phyloP scores from a whole-genome alignment of 495 filamentous ascomycete genomes.

The Cairneyella variabilis region DNA sequence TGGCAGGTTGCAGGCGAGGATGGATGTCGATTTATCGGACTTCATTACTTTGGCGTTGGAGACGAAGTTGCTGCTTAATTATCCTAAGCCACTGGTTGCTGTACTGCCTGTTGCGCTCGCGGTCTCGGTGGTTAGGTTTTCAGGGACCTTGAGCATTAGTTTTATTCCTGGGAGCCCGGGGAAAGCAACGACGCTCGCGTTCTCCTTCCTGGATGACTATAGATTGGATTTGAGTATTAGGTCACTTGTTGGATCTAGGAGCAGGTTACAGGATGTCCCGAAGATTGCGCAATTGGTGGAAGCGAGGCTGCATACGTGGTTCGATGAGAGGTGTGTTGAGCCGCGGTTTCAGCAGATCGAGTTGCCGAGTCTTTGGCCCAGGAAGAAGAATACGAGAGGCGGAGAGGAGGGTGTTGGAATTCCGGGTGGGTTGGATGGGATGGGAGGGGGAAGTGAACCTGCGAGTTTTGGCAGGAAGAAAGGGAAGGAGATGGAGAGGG shows the following conservation, averaged over 20 bases:
- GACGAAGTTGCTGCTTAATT: conserved; percentile 91
- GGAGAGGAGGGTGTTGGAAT: conserved; percentile 36
- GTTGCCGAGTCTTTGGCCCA: conserved; percentile 88
- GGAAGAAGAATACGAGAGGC: conserved; percentile 77
- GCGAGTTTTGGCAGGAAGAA: conserved; percentile 34
- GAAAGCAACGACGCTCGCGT: conserved; percentile 75
- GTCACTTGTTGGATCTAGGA: conserved; percentile 86
- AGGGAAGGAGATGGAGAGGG: conserved; percentile 45
- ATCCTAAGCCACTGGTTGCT: conserved; percentile 81
- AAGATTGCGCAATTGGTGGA: conserved; percentile 97
- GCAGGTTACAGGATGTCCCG: conserved; percentile 88
- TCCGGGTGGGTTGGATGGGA: too few relatives aligned
- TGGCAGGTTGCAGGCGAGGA: conserved; percentile 78
- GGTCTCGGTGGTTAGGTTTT: conserved; percentile 89
- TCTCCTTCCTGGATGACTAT: conserved; percentile 95
- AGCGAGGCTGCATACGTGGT: conserved; percentile 87
- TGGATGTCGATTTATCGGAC: conserved; percentile 96
- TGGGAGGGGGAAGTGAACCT: conserved; percentile 10
- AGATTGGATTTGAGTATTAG: conserved; percentile 87
- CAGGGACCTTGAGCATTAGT: conserved; percentile 86
- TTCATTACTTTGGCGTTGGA: conserved; percentile 92
- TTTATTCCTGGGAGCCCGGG: conserved; percentile 65
- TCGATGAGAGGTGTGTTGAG: conserved; percentile 94
- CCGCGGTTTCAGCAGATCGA: conserved; percentile 94
- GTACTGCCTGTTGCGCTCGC: conserved; percentile 91